phyloP scores from a whole-genome alignment of 257 asterid genomes.

The Scutellaria galericulata region DNA sequence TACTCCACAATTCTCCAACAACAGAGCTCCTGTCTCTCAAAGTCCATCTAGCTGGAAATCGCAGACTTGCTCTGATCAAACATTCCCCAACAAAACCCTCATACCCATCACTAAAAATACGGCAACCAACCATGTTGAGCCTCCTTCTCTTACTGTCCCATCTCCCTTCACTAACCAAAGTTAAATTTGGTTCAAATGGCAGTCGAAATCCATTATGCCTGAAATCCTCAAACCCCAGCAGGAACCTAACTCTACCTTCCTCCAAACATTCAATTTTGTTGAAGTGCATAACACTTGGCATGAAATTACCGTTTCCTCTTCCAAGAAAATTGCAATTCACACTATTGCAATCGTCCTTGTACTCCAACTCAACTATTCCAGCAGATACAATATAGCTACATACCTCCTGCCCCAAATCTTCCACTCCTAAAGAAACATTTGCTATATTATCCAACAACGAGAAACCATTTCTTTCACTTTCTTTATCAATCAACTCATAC shows the following conservation, averaged over 20 bases:
- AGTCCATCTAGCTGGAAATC: constrained; percentile 71
- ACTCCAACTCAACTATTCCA: constrained; percentile 55
- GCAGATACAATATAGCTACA: constrained; percentile 46
- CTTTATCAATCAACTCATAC: constrained; percentile 73
- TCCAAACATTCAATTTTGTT: constrained; percentile 58
- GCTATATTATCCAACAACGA: constrained; percentile 45
- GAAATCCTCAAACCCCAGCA: constrained; percentile 58
- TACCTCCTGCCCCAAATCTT: constrained; percentile 43
- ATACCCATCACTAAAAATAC: constrained; percentile 57
- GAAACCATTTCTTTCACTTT: constrained; percentile 52
- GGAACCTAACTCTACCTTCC: constrained; percentile 70
- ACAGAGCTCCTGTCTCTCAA: constrained; percentile 67
- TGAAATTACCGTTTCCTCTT: constrained; percentile 43
- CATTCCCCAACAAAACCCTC: constrained; percentile 72
- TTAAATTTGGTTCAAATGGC: constrained; percentile 58
- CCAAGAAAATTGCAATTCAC: constrained; percentile 68
- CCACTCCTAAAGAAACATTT: constrained; percentile 53
- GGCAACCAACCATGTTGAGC: constrained; percentile 87
- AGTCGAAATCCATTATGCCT: constrained; percentile 39
- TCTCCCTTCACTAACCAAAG: constrained; percentile 79
- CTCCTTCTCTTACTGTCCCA: constrained; percentile 69
- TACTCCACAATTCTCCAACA: constrained; percentile 86
- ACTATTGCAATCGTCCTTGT: constrained; percentile 54
- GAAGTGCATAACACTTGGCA: constrained; percentile 53
- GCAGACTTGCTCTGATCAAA: constrained; percentile 68